These are phyloP conservation scores for Luvunga scandens DNA, from an alignment of 345 rosid genomes.

Conservation along the genomic window DNA sequence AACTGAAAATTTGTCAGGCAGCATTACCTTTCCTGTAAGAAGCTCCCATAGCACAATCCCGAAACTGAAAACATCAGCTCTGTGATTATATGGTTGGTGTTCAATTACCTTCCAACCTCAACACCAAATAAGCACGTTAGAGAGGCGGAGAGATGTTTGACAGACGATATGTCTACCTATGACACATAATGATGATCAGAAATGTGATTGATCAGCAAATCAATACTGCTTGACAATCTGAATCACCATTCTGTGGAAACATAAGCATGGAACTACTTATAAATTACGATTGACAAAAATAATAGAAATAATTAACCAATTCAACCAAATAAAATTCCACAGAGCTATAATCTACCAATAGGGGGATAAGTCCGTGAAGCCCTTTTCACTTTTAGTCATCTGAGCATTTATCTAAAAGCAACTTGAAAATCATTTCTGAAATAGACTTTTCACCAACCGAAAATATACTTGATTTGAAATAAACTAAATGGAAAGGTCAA, in stretches of 20 bases:
- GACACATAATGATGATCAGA: neutral
- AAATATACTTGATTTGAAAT: neutral
- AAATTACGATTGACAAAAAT: neutral
- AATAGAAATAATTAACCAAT: conserved; percentile 1
- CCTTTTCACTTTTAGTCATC: conserved; percentile 6
- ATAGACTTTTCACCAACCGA: neutral
- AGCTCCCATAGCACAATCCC: conserved; percentile 67
- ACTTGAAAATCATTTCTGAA: conserved; percentile 8
- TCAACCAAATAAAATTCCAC: neutral
- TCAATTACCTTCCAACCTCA: conserved; percentile 54
- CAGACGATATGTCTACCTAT: neutral
- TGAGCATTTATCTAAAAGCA: conserved; percentile 10
- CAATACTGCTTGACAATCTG: neutral
- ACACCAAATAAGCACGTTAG: conserved; percentile 25
- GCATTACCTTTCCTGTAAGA: conserved; percentile 58
- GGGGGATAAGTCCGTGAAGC: neutral
- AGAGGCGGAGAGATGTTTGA: conserved; percentile 1
- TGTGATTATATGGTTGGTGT: conserved; percentile 59
- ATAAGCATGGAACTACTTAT: neutral
- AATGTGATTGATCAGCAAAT: neutral
- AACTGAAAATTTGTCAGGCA: neutral
- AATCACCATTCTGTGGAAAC: conserved; percentile 2
- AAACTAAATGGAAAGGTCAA: conserved; percentile 9
- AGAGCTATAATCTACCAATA: neutral
- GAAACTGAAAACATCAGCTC: conserved; percentile 67